A percentile compares a stretch with the other conserved stretches of the same genome.
Conservation (phyloP, 495 filamentous ascomycete genomes). For the Hypoxylon perforatum region DNA sequence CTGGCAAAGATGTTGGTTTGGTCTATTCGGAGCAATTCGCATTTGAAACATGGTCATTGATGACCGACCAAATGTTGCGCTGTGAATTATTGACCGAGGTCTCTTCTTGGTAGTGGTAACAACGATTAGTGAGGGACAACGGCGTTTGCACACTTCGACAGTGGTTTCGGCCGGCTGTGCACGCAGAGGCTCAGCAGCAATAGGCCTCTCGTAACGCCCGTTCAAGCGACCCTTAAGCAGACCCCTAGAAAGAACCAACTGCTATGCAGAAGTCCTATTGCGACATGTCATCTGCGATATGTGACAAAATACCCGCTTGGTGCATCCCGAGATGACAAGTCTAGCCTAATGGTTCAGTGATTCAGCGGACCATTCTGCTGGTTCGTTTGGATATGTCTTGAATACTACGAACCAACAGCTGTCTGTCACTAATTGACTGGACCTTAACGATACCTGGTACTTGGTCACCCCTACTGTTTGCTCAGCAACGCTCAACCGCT, state of each 20-base stretch:
- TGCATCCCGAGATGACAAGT: neutral
- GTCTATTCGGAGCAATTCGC: neutral
- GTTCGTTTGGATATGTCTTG: constrained; percentile 4
- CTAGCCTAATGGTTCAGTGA: neutral
- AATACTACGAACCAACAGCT: neutral
- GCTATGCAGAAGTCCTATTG: neutral
- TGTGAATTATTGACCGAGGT: neutral
- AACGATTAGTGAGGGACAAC: neutral
- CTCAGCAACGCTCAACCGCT: neutral
- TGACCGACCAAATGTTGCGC: neutral
- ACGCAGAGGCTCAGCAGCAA: constrained; percentile 22
- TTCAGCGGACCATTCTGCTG: neutral
- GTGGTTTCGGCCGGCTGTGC: constrained; percentile 16
- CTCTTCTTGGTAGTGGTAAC: neutral
- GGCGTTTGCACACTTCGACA: constrained; percentile 10
- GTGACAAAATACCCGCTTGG: neutral
- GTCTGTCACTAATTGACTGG: neutral
- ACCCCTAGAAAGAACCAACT: neutral
- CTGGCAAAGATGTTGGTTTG: neutral
- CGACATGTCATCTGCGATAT: neutral
- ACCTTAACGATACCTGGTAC: neutral
- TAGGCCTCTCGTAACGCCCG: neutral
- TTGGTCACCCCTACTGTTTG: constrained; percentile 17
- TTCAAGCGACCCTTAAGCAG: neutral
- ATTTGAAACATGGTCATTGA: constrained; percentile 14